Evolutionary conservation across 441 rosid species (phyloP).

Genomic region (Syzygium malaccense): DNA sequence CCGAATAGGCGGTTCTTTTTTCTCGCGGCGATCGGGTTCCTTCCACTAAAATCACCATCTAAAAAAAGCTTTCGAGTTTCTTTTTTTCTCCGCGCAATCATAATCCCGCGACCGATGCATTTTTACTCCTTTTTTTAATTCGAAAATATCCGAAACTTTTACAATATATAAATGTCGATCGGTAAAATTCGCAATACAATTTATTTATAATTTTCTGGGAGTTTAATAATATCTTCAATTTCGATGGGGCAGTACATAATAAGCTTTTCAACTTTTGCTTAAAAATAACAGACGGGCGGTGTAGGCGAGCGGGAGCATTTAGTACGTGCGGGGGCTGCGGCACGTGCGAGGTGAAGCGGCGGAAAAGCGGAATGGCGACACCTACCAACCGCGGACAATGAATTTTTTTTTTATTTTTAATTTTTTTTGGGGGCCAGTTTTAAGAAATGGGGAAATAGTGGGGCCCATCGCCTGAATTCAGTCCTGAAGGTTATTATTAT

Average conservation of each 20-base stretch:
- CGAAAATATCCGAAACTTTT: not conserved
- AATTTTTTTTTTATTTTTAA: not conserved
- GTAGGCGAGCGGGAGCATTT: not conserved
- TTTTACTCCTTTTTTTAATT: not conserved
- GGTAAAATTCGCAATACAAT: not conserved
- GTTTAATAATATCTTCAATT: not conserved
- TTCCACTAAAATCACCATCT: not conserved
- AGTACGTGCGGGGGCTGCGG: not conserved
- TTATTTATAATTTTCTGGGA: not conserved
- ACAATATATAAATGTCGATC: not conserved
- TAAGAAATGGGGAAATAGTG: not conserved
- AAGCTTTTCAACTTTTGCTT: not conserved
- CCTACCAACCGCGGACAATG: not conserved
- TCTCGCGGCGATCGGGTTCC: rapidly evolving
- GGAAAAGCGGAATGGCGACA: not conserved
- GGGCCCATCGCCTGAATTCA: not conserved
- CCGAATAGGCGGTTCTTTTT: not conserved
- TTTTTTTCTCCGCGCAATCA: not conserved
- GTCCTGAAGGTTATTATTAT: not conserved
- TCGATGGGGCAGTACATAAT: not conserved
- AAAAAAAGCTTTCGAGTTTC: not conserved
- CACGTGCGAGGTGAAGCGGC: not conserved
- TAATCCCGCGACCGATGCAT: not conserved
- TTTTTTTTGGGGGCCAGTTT: not conserved
- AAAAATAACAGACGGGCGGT: not conserved